phyloP scores from a whole-genome alignment of 345 rosid genomes.

The Ceriops zippeliana region DNA sequence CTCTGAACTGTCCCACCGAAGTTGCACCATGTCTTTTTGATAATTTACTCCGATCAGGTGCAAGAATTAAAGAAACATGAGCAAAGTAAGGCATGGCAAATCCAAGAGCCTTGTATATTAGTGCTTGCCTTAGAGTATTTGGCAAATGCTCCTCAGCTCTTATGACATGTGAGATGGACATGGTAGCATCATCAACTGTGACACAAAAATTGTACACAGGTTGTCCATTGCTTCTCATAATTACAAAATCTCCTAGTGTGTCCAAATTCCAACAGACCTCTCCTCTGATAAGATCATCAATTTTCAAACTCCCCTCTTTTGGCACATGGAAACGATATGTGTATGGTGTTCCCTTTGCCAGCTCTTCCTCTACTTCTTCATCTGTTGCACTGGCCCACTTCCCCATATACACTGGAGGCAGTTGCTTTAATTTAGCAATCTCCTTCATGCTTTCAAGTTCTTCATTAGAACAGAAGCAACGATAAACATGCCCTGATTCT shows the following conservation, averaged over 20 bases:
- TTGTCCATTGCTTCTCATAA: constrained; percentile 52
- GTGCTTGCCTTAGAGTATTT: constrained; percentile 85
- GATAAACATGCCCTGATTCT: constrained; percentile 84
- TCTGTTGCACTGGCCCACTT: constrained; percentile 79
- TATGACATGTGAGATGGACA: constrained; percentile 95
- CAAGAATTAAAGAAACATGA: constrained; percentile 90
- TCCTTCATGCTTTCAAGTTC: constrained; percentile 96
- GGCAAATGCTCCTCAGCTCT: constrained; percentile 98
- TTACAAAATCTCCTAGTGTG: constrained; percentile 67
- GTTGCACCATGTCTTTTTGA: constrained; percentile 97
- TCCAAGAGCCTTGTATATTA: constrained; percentile 92
- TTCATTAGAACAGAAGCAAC: constrained; percentile 87
- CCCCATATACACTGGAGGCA: constrained; percentile 84
- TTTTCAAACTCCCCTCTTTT: constrained; percentile 67
- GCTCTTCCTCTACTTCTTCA: constrained; percentile 67
- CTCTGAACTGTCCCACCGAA: constrained; percentile 95
- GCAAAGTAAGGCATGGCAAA: constrained; percentile 86
- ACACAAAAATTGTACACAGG: constrained; percentile 97
- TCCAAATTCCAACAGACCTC: constrained; percentile 94
- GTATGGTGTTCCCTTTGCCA: constrained; percentile 70
- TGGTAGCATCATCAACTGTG: constrained; percentile 92
- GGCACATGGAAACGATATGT: constrained; percentile 87
- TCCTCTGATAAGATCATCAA: constrained; percentile 82
- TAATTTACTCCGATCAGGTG: constrained; percentile 89
- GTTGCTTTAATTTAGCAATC: constrained; percentile 57